phyloP scores from a whole-genome alignment of 805 yeast genomes.

The Pichia insulana region DNA sequence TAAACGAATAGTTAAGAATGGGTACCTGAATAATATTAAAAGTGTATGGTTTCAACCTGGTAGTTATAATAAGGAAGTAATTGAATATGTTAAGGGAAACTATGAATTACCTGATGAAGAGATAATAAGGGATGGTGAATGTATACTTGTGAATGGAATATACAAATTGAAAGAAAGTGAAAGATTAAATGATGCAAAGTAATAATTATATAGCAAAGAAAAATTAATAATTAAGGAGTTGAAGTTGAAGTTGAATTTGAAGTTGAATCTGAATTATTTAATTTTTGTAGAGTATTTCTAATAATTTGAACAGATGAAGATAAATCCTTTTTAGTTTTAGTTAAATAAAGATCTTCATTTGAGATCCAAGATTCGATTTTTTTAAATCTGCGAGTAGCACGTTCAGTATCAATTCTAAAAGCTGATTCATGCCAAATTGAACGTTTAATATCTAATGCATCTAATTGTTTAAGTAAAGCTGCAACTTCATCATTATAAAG shows the following conservation, averaged over 20 bases:
- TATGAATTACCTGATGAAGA: conserved; percentile 23
- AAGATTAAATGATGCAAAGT: background rate
- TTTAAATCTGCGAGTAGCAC: conserved; percentile 15
- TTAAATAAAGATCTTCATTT: conserved; percentile 13
- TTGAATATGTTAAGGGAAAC: conserved; percentile 27
- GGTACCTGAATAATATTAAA: conserved; percentile 29
- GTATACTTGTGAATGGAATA: conserved; percentile 60
- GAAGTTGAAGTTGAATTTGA: too few relatives aligned
- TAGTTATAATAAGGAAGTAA: conserved; percentile 46
- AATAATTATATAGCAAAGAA: background rate
- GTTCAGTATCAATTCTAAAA: conserved; percentile 17
- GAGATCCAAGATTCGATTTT: conserved; percentile 15
- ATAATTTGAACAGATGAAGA: conserved; percentile 16
- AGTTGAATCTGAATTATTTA: conserved; percentile 2
- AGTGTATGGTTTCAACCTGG: conserved; percentile 86
- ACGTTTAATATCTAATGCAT: conserved; percentile 16
- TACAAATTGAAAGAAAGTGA: background rate
- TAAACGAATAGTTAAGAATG: conserved; percentile 27
- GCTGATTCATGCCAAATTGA: conserved; percentile 23
- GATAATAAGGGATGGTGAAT: conserved; percentile 44
- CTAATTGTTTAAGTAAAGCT: conserved; percentile 16
- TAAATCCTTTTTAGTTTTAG: conserved; percentile 13
- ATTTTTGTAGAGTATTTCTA: conserved; percentile 14
- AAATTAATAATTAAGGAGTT: background rate
- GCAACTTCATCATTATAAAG: conserved; percentile 18